A percentile compares a stretch with the other conserved stretches of the same genome.
These are phyloP conservation scores for Hymenoscyphus linearis DNA, from an alignment of 2,329 filamentous ascomycete species.

Conservation along the genomic window DNA sequence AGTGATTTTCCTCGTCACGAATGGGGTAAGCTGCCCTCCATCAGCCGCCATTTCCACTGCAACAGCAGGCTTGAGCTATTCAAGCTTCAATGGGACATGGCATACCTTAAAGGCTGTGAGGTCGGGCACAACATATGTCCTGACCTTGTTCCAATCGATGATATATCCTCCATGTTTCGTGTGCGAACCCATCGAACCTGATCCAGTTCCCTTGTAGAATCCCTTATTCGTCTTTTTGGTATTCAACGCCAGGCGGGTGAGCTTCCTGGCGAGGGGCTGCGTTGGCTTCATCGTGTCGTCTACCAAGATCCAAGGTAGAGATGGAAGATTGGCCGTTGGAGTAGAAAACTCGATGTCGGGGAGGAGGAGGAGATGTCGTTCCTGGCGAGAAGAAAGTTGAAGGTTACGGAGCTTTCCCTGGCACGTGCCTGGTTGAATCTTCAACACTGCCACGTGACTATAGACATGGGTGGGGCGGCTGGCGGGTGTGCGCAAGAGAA, in stretches of 20 bases:
- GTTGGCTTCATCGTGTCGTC: slow-evolving; percentile 57
- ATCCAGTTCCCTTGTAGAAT: slow-evolving; percentile 94
- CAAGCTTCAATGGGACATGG: slow-evolving; percentile 1
- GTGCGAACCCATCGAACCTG: slow-evolving; percentile 80
- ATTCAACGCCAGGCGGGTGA: slow-evolving; percentile 74
- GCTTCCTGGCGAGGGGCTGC: slow-evolving; percentile 57
- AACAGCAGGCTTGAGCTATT: neutral
- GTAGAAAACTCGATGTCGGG: neutral
- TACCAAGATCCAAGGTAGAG: neutral
- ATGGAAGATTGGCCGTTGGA: neutral
- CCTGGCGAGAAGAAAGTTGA: too few relatives aligned
- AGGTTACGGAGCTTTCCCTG: too few relatives aligned
- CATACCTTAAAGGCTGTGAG: slow-evolving; percentile 68
- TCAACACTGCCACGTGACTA: too few relatives aligned
- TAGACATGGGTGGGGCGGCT: too few relatives aligned
- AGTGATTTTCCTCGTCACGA: slow-evolving; percentile 60
- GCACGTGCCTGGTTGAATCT: too few relatives aligned
- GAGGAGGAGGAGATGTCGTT: neutral
- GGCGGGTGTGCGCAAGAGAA: neutral
- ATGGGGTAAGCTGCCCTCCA: slow-evolving; percentile 66
- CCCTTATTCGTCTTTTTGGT: slow-evolving; percentile 91
- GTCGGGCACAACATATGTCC: slow-evolving; percentile 80
- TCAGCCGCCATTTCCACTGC: slow-evolving; percentile 13
- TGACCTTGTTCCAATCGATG: slow-evolving; percentile 81
- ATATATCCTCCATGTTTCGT: slow-evolving; percentile 78